Evolutionary conservation across 345 rosid species (phyloP).

Genomic region (Aethionema arabicum): DNA sequence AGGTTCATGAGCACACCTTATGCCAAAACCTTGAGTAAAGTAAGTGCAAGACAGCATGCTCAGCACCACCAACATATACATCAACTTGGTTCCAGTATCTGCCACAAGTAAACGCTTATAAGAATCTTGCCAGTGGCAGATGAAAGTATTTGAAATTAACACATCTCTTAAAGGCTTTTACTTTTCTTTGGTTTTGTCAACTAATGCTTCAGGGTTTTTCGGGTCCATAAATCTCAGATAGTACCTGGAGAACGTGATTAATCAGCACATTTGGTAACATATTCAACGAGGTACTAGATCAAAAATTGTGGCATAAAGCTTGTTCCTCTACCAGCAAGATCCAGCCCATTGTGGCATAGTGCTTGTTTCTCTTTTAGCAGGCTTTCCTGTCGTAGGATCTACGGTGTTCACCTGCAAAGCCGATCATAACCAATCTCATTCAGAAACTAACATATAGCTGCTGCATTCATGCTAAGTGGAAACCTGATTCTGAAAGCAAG

Average conservation of each 20-base stretch:
- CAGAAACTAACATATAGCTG: background rate
- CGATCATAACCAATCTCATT: background rate
- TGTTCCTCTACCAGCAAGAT: constrained; percentile 76
- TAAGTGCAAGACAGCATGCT: constrained; percentile 95
- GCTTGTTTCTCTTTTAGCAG: constrained; percentile 88
- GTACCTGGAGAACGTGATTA: constrained; percentile 56
- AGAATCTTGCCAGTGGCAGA: background rate
- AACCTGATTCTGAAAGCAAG: background rate
- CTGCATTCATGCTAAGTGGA: constrained; percentile 5
- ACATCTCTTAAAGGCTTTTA: constrained; percentile 37
- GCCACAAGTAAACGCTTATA: constrained; percentile 20
- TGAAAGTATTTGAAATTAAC: background rate
- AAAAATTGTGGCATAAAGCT: background rate
- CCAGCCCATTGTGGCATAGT: constrained; percentile 99
- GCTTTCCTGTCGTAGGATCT: constrained; percentile 67
- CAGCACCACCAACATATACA: constrained; percentile 95
- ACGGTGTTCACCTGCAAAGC: constrained; percentile 56
- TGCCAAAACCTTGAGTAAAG: constrained; percentile 98
- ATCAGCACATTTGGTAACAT: background rate
- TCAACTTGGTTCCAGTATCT: constrained; percentile 98
- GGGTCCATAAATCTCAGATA: constrained; percentile 98
- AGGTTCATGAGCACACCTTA: constrained; percentile 51
- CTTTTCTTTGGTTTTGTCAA: constrained; percentile 77
- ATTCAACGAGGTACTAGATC: constrained; percentile 7
- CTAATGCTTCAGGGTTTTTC: constrained; percentile 64